Evolutionary conservation across 306 rosid genomes (phyloP).

Genomic region (Fagus crenata): DNA sequence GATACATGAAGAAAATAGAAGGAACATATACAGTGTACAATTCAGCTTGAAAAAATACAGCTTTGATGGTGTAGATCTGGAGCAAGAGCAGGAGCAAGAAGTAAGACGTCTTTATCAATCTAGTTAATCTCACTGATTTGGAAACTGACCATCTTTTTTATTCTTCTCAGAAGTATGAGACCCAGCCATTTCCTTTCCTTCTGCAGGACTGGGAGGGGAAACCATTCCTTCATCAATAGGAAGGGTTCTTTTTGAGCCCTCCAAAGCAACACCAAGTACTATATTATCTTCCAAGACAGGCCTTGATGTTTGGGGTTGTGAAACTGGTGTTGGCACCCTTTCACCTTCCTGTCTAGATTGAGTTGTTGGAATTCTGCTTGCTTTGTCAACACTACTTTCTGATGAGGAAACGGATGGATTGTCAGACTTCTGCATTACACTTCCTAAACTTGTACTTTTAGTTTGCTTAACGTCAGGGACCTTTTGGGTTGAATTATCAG

Average conservation of each 20-base stretch:
- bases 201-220: constrained; percentile 36
- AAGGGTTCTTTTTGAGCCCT: constrained; percentile 92
- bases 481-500: constrained; percentile 36
- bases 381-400: constrained; percentile 44
- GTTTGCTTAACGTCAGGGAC: constrained; percentile 33
- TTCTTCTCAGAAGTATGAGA: constrained; percentile 43
- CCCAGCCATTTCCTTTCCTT: constrained; percentile 64
- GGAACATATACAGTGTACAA: constrained; percentile 21
- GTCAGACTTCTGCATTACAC: constrained; percentile 33
- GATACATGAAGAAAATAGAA: background rate
- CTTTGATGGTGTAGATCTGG: constrained; percentile 24
- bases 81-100: constrained; percentile 9
- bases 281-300: constrained; percentile 73
- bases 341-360: constrained; percentile 56
- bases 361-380: constrained; percentile 36
- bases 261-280: constrained; percentile 90
- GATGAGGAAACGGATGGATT: constrained; percentile 35
- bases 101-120: constrained; percentile 15
- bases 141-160: constrained; percentile 52
- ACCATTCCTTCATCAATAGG: constrained; percentile 68
- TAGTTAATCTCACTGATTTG: constrained; percentile 33
- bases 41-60: constrained; percentile 29
- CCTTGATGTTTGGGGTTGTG: constrained; percentile 42
- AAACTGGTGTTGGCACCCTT: constrained; percentile 36
- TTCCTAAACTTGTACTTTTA: constrained; percentile 38